phyloP scores from a whole-genome alignment of 2,329 filamentous ascomycete species.

The Aspergillus intermedius region DNA sequence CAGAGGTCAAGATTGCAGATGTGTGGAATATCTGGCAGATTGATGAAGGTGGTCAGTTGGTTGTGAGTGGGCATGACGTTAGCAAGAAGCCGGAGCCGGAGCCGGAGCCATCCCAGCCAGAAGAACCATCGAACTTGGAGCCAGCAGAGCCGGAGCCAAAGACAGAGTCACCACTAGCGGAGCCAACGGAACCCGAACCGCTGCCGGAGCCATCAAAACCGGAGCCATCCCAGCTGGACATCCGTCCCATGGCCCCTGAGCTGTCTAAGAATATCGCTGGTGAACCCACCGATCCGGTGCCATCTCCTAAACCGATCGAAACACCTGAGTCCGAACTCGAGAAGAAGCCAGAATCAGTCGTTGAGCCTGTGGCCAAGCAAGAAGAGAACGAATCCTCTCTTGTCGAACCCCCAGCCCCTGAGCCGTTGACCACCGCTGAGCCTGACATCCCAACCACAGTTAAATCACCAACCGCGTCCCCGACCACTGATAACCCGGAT shows the following conservation, averaged over 20 bases:
- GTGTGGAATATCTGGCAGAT: conserved; percentile 38
- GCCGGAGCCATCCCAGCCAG: neutral
- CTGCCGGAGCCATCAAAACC: conserved; percentile 4
- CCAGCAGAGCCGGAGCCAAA: too few relatives aligned
- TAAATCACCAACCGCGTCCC: too few relatives aligned
- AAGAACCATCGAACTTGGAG: neutral
- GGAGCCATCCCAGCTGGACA: conserved; percentile 5
- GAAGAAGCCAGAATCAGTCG: conserved; percentile 3
- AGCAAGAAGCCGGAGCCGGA: conserved; percentile 10
- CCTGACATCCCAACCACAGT: neutral
- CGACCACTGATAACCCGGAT: too few relatives aligned
- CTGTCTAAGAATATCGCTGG: conserved; percentile 29
- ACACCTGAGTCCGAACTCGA: neutral
- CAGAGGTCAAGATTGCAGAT: conserved; percentile 33
- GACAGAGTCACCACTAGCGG: too few relatives aligned
- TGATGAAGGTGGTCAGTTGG: conserved; percentile 26
- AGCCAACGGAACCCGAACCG: too few relatives aligned
- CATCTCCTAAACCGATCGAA: neutral
- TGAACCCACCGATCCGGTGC: conserved; percentile 27
- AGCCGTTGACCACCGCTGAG: neutral
- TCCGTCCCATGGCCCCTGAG: conserved; percentile 19
- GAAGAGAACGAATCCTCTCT: conserved; percentile 3
- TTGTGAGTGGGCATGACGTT: conserved; percentile 18
- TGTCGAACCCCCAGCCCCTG: neutral
- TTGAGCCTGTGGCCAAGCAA: neutral